Evolutionary conservation across 306 rosid species (phyloP).

Genomic region (Trichosanthes truncata): DNA sequence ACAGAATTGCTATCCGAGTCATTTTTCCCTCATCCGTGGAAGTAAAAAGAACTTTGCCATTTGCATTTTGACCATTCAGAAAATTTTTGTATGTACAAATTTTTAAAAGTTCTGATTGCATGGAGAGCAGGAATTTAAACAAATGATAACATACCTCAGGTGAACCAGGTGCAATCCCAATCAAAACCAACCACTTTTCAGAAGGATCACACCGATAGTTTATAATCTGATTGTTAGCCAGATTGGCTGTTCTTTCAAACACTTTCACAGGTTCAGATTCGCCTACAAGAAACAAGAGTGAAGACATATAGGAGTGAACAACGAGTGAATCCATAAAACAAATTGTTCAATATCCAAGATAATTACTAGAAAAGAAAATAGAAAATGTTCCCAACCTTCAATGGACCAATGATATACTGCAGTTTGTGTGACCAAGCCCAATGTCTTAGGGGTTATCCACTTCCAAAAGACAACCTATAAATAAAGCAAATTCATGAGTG

Average conservation of each 20-base stretch:
- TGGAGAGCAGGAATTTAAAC: not conserved
- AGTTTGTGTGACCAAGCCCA: constrained; percentile 92
- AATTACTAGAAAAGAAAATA: not conserved
- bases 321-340: not conserved
- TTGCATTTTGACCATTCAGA: not conserved
- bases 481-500: constrained; percentile 12
- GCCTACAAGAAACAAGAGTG: constrained; percentile 35
- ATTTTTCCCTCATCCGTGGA: not conserved
- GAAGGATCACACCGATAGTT: constrained; percentile 96
- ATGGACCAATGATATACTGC: constrained; percentile 96
- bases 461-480: constrained; percentile 92
- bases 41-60: not conserved
- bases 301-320: constrained; percentile 19
- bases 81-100: not conserved
- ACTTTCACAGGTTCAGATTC: constrained; percentile 93
- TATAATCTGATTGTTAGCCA: constrained; percentile 90
- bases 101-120: not conserved
- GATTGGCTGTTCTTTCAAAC: constrained; percentile 91
- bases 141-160: constrained; percentile 62
- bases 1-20: not conserved
- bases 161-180: constrained; percentile 98
- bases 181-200: constrained; percentile 98
- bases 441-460: constrained; percentile 85
- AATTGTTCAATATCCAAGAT: not conserved
- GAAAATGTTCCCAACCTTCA: constrained; percentile 53